Percentiles rank a stretch among this genome's conserved stretches.
Evolutionary conservation across 73 alveolate species (phyloP).

Genomic region (Uronychia binucleata): DNA sequence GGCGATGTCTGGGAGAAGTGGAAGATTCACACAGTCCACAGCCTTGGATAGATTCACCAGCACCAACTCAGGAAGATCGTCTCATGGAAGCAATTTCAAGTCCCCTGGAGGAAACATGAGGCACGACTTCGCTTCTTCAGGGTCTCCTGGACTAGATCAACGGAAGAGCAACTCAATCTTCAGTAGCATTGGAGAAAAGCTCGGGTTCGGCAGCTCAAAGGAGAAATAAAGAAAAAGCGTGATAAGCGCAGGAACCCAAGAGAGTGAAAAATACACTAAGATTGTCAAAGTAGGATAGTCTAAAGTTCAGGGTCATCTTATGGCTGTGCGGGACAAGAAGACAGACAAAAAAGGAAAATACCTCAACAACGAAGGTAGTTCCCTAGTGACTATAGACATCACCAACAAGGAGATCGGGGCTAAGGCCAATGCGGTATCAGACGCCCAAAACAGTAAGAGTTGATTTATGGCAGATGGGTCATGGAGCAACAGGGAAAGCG

Average conservation of each 20-base stretch:
- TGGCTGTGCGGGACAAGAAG: conserved; percentile 40
- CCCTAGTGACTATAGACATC: conserved; percentile 11
- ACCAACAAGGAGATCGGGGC: conserved; percentile 28
- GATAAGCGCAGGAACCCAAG: too few species aligned
- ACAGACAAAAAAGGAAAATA: conserved; percentile 15
- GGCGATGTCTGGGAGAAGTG: background rate
- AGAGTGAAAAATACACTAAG: background rate
- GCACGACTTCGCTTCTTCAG: too few species aligned
- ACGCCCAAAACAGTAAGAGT: conserved; percentile 22
- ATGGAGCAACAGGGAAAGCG: conserved; percentile 41
- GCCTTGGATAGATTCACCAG: too few species aligned
- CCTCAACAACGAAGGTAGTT: background rate
- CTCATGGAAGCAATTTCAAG: too few species aligned
- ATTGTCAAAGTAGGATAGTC: background rate
- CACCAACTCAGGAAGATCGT: too few species aligned
- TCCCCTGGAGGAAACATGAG: too few species aligned
- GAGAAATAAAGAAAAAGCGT: too few species aligned
- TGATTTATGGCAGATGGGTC: background rate
- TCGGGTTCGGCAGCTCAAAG: too few species aligned
- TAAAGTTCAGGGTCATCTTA: conserved; percentile 29
- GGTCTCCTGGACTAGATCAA: too few species aligned
- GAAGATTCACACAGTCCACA: background rate
- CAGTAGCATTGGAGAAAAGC: too few species aligned
- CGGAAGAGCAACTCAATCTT: too few species aligned
- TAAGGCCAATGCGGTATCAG: conserved; percentile 3